Percentiles rank a stretch among this genome's conserved stretches.
Evolutionary conservation across 495 filamentous ascomycete genomes (phyloP).

Genomic region (Astrocystis sublimbata): DNA sequence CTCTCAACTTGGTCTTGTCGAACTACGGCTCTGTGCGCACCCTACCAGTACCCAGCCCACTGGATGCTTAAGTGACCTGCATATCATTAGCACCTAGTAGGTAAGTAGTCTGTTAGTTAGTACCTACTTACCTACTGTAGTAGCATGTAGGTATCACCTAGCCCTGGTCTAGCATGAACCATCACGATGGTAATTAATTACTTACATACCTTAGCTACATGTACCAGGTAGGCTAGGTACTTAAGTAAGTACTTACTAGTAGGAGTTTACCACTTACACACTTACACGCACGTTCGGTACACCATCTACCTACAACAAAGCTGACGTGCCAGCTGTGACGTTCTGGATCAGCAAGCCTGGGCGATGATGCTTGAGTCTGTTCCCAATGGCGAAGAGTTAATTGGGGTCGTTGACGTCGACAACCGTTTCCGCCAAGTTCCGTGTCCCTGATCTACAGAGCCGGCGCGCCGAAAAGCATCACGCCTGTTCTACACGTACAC

Average conservation of each 20-base stretch:
- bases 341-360: slow-evolving; percentile 15
- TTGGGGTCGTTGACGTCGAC: slow-evolving; percentile 26
- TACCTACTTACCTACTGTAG: too few relatives aligned
- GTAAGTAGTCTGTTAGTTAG: too few relatives aligned
- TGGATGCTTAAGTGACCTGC: neutral
- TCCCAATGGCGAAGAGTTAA: neutral
- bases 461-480: slow-evolving; percentile 18
- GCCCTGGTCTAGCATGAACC: too few relatives aligned
- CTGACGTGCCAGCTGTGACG: neutral
- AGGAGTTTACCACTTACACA: too few relatives aligned
- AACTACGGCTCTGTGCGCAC: slow-evolving; percentile 14
- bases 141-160: too few relatives aligned
- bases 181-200: too few relatives aligned
- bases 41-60: slow-evolving; percentile 11
- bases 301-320: neutral
- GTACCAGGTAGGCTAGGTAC: too few relatives aligned
- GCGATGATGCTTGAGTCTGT: slow-evolving; percentile 8
- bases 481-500: too few relatives aligned
- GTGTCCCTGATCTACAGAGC: slow-evolving; percentile 35
- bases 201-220: too few relatives aligned
- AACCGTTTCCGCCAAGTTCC: slow-evolving; percentile 28
- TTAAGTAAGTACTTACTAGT: too few relatives aligned
- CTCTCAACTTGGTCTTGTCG: neutral
- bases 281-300: too few relatives aligned
- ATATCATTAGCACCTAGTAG: too few relatives aligned